Evolutionary conservation across 108 stramenopile genomes (phyloP), one percentile per base, ranked within the genome.

Genomic region (Cyclotella atomus): DNA sequence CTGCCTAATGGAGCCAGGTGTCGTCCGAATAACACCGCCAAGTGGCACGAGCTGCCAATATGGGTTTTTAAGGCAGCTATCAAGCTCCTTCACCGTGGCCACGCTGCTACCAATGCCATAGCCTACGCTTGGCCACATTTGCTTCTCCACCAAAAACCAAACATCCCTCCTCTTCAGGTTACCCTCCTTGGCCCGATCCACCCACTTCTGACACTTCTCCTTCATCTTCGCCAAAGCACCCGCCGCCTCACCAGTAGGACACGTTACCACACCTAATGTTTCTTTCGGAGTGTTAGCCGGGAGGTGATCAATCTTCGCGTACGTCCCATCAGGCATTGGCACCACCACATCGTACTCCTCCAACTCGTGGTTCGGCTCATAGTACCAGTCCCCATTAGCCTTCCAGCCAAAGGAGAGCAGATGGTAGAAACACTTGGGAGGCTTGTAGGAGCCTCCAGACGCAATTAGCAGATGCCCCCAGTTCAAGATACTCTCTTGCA

Each of bases 401-500:
- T 57, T 14, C 41, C 54, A 57, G 2, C n/a, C n/a, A 45, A 67
- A 65, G 7, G 24, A 27, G 8, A 65, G 23, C 0, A 65, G 46
- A 25, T 65, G 27, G 35, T 21, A 68, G 10, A 44, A 59, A 29
- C 68, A 70, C 54, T 70, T 70, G 20, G 1, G 10, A 10, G 56
- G 68, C 27, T 70, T 57, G 1, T 43, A 23, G 1, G 68, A 15
- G 2, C 68, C 56, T 0, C 68, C 68, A 1, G 55, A 57, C 0
- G 68, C 68, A 1, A 44, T 43, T 7, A 70, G 68, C 2, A 27
- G 56, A 44, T 44, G 27, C 0, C 55, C 24, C 68, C 68, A 70
- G 53, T 20, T 67, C 0, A 36, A 19, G 17, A 67, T 35, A 2
- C 17, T 19, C 4, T 19, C n/a, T 49, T 49, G 47, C 4, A n/a